Percentiles rank a stretch among this genome's conserved stretches.
These are phyloP conservation scores for Mychonastes homosphaera DNA, from an alignment of 139 green algal genomes.

Conservation along the genomic window DNA sequence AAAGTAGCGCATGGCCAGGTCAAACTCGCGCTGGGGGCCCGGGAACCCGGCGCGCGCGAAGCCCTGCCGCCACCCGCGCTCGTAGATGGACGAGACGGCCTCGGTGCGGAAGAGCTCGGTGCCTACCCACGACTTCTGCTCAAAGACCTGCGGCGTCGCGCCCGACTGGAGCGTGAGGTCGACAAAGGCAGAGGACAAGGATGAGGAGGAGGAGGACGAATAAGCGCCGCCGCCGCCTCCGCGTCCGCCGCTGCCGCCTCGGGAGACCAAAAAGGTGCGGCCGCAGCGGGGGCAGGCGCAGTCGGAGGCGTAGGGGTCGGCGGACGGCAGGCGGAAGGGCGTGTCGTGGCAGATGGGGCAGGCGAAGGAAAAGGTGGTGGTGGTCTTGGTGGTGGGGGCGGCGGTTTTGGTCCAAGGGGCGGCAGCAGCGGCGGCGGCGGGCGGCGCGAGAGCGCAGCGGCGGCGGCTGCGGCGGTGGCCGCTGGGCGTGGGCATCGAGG, in stretches of 20 bases:
- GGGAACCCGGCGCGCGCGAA: conserved; percentile 85
- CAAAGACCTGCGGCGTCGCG: conserved; percentile 38
- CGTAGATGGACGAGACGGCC: conserved; percentile 71
- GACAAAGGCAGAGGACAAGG: too few relatives aligned
- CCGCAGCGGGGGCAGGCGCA: conserved; percentile 32
- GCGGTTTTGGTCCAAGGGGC: too few relatives aligned
- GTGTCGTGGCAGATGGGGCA: conserved; percentile 44
- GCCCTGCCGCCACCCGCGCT: conserved; percentile 86
- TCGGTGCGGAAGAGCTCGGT: conserved; percentile 49
- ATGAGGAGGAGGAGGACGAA: too few relatives aligned
- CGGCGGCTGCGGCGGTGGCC: too few relatives aligned
- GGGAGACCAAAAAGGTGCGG: conserved; percentile 45
- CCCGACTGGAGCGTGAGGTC: conserved; percentile 63
- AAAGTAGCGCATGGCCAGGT: conserved; percentile 54
- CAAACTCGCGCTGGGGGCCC: conserved; percentile 61
- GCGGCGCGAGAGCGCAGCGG: too few relatives aligned
- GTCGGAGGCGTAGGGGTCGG: background rate
- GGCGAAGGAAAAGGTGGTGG: conserved; percentile 21
- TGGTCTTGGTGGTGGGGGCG: too few relatives aligned
- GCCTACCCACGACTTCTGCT: conserved; percentile 35
- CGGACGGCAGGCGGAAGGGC: conserved; percentile 2
- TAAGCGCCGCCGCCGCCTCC: too few relatives aligned
- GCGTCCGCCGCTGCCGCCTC: conserved; percentile 9
- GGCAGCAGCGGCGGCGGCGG: too few relatives aligned
- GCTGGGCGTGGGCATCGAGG: too few relatives aligned